Conservation (phyloP, 2,329 filamentous ascomycete genomes). For the Cercospora zeina region DNA sequence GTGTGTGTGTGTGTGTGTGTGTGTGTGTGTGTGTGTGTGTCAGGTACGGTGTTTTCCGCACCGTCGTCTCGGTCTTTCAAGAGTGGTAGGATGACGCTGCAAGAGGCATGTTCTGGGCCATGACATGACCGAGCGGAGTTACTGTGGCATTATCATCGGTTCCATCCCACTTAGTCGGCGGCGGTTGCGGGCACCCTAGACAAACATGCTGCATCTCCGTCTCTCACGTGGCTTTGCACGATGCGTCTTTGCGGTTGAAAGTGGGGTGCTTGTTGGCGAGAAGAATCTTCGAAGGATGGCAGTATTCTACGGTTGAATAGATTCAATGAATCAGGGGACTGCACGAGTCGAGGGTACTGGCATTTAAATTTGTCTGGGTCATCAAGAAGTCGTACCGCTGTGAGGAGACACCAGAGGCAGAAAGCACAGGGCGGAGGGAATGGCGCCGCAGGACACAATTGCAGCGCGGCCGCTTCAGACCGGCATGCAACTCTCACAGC, state of each 20-base stretch:
- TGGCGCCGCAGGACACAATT: neutral
- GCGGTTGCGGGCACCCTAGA: neutral
- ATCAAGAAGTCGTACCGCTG: neutral
- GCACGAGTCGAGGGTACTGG: too few species aligned
- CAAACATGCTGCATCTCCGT: neutral
- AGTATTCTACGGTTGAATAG: neutral
- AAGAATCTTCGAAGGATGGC: neutral
- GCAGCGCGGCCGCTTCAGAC: neutral
- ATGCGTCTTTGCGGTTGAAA: neutral
- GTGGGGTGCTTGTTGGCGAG: neutral
- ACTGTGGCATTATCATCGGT: neutral
- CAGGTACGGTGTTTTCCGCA: too few species aligned
- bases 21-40: neutral
- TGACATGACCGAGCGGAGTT: neutral
- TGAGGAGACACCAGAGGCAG: neutral
- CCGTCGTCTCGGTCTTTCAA: neutral
- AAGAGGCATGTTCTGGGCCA: conserved; percentile 1
- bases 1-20: neutral
- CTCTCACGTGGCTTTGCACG: neutral
- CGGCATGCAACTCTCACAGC: neutral
- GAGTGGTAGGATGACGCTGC: neutral
- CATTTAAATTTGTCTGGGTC: neutral
- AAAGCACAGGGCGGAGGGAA: neutral
- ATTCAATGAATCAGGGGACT: neutral
- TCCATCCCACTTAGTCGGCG: neutral